Conservation (phyloP, 331 rosid species). For the Erythrophleum ivorense region DNA sequence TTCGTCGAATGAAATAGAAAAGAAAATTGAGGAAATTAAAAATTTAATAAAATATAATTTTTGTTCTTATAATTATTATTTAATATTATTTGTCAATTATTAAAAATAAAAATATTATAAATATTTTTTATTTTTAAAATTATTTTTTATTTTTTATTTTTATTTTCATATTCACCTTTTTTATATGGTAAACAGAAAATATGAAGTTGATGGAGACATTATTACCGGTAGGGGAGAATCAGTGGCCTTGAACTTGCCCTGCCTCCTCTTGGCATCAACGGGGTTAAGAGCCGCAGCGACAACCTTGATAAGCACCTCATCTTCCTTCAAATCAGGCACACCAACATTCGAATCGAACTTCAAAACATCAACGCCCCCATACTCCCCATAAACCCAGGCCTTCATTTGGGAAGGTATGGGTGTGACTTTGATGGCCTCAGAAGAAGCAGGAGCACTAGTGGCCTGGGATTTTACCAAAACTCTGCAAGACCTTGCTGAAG, state of each 20-base stretch:
- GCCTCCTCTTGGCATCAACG: constrained; percentile 86
- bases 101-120: no score
- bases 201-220: background rate
- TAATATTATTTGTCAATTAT: no score
- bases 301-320: constrained; percentile 79
- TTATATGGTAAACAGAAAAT: background rate
- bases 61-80: no score
- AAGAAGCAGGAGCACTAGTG: constrained; percentile 56
- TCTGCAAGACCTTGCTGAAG: constrained; percentile 25
- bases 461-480: constrained; percentile 65
- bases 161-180: no score
- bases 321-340: constrained; percentile 82
- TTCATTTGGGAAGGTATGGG: constrained; percentile 74
- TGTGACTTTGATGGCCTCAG: constrained; percentile 52
- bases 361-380: constrained; percentile 84
- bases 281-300: constrained; percentile 92
- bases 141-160: no score
- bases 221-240: constrained; percentile 94
- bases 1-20: no score
- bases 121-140: no score
- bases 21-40: no score
- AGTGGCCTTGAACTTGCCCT: constrained; percentile 84
- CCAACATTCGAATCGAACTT: constrained; percentile 62
- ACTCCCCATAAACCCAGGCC: constrained; percentile 90
- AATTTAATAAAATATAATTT: no score